Percentiles rank a stretch among this genome's conserved stretches.
These are phyloP conservation scores for Cardamine resedifolia DNA, from an alignment of 345 rosid genomes.

Conservation along the genomic window DNA sequence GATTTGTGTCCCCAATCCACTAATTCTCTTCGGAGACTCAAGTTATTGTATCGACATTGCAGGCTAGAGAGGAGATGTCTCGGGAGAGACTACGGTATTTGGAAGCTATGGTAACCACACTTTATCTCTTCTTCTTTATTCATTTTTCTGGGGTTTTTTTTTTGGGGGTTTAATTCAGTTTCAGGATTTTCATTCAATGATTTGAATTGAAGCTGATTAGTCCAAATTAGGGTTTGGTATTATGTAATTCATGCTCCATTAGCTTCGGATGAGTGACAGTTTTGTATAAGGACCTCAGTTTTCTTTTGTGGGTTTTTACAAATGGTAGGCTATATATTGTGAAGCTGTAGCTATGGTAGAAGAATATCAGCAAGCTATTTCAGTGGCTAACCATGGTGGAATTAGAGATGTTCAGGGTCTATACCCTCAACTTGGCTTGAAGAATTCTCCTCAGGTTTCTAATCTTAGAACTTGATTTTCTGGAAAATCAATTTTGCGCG, in stretches of 20 bases:
- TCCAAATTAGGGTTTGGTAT: constrained; percentile 15
- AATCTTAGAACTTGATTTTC: not conserved
- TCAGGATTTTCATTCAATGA: not conserved
- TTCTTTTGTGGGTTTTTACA: constrained; percentile 2
- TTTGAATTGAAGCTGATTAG: not conserved
- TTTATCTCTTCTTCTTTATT: not conserved
- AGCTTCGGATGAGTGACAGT: constrained; percentile 6
- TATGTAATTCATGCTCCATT: not conserved
- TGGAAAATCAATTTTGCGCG: not conserved
- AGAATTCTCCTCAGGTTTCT: constrained; percentile 69
- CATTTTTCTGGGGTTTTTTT: not conserved
- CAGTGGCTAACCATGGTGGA: constrained; percentile 68
- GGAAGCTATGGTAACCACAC: constrained; percentile 77
- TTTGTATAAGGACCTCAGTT: not conserved
- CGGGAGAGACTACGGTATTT: constrained; percentile 84
- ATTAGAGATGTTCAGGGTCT: constrained; percentile 72
- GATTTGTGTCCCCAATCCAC: constrained; percentile 15
- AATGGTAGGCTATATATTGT: constrained; percentile 66
- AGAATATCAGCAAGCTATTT: constrained; percentile 87
- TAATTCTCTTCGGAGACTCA: constrained; percentile 2
- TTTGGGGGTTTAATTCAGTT: not conserved
- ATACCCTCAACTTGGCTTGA: constrained; percentile 69
- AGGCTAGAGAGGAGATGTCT: constrained; percentile 98
- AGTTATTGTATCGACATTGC: constrained; percentile 28
- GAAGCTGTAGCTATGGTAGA: constrained; percentile 94